Evolutionary conservation across 148 eudicot species (phyloP), one percentile per base, ranked within the genome.

Genomic region (Cornus controversa): DNA sequence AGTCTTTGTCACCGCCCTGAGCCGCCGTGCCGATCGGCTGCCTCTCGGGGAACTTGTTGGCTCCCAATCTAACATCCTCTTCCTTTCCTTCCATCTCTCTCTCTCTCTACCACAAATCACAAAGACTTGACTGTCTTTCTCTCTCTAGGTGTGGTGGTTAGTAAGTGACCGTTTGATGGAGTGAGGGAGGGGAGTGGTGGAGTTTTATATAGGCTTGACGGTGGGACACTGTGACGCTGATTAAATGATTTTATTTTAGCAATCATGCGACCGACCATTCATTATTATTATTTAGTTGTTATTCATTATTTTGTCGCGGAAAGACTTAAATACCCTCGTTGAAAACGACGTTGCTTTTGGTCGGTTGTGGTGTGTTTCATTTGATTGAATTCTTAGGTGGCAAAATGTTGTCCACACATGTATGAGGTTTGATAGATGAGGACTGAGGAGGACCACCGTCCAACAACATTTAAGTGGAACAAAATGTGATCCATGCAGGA

Each of bases 21-120:
- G 83, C 83, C 63, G 83, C 70, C 53, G 83, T 80, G 6, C 83
- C 83, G 6, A 80, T 18, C 65, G 83, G 79, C 73, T 80, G 83
- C 83, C 79, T 75, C 75, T 80, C 83, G 3, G 79, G 4, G 47
- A 20, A 80, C 79, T 71, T 80, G 79, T 28, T 80, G 15, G 79
- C 79, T 70, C 83, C 83, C 16, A 69, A 18, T 16, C 83, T 63
- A 10, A 80, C 79, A 73, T 80, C 83, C 54, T 80, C 83, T 47
- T 80, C 83, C 28, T 80, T 80, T 37, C 83, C 83, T 36, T 80
- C 83, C 79, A 80, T 80, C 40, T 74, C 40, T 75, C 77, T 74
- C 66, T 73, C 75, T 62, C 36, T 36, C 76, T 73, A 2, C n/a
- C 76, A 40, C 42, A 18, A 54, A 54, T 54, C 6, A 54, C 64